These are phyloP conservation scores for Cyberlindnera americana DNA, from an alignment of 805 yeast genomes.

Conservation along the genomic window DNA sequence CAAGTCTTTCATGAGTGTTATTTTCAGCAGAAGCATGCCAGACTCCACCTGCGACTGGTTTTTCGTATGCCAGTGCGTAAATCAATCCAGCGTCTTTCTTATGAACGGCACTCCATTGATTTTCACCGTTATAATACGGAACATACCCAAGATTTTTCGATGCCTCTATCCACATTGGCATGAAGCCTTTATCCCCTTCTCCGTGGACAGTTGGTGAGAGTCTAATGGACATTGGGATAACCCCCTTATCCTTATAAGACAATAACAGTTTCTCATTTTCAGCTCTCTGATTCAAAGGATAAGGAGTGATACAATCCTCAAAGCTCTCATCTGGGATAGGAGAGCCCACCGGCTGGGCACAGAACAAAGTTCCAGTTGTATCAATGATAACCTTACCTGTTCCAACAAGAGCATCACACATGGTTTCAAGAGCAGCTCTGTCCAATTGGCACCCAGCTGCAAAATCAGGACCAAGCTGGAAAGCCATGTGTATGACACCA, in stretches of 20 bases:
- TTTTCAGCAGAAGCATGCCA: constrained; percentile 28
- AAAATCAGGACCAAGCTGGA: constrained; percentile 17
- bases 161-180: constrained; percentile 11
- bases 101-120: constrained; percentile 32
- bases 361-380: constrained; percentile 24
- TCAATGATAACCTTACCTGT: constrained; percentile 29
- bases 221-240: constrained; percentile 26
- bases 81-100: constrained; percentile 32
- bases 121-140: constrained; percentile 30
- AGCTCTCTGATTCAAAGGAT: constrained; percentile 9
- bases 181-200: constrained; percentile 27
- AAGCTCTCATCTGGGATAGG: background rate
- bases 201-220: constrained; percentile 36
- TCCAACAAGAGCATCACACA: constrained; percentile 21
- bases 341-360: constrained; percentile 12
- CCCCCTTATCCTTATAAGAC: constrained; percentile 24
- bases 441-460: constrained; percentile 29
- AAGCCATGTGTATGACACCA: constrained; percentile 36
- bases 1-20: constrained; percentile 26
- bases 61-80: constrained; percentile 28
- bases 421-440: constrained; percentile 25
- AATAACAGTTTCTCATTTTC: constrained; percentile 18
- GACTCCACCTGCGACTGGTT: constrained; percentile 26
- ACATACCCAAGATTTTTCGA: constrained; percentile 1
- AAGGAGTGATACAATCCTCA: background rate